These are phyloP conservation scores for Wickerhamia fluorescens DNA, from an alignment of 805 yeast genomes.

Conservation along the genomic window DNA sequence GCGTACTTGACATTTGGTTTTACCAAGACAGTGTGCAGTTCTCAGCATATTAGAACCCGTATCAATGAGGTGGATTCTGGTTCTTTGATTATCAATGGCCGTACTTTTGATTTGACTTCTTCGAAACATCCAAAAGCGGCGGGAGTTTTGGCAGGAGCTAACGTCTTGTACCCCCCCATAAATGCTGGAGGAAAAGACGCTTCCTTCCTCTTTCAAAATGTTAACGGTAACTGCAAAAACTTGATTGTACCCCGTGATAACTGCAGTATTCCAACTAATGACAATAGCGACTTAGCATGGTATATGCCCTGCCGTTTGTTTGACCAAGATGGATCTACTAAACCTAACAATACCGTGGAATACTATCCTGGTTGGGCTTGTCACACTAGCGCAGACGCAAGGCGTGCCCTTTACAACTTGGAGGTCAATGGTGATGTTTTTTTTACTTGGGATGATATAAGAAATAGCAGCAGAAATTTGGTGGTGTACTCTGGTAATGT, in stretches of 20 bases:
- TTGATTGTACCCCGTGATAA: constrained; percentile 63
- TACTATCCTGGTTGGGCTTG: constrained; percentile 87
- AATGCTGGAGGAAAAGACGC: constrained; percentile 88
- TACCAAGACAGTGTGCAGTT: constrained; percentile 71
- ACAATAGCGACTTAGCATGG: constrained; percentile 68
- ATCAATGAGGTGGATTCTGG: constrained; percentile 54
- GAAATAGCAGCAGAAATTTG: constrained; percentile 61
- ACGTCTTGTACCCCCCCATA: constrained; percentile 75
- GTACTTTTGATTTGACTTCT: constrained; percentile 62
- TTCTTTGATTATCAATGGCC: constrained; percentile 72
- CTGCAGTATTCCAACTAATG: constrained; percentile 61
- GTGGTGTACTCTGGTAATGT: constrained; percentile 89
- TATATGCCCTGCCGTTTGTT: constrained; percentile 87
- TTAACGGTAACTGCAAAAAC: constrained; percentile 82
- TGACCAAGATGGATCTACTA: constrained; percentile 62
- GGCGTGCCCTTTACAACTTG: constrained; percentile 58
- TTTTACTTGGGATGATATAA: constrained; percentile 86
- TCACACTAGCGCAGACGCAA: constrained; percentile 67
- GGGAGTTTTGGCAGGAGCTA: constrained; percentile 65
- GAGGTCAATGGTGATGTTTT: constrained; percentile 65
- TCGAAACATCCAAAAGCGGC: constrained; percentile 79
- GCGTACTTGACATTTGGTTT: constrained; percentile 91
- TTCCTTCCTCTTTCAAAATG: constrained; percentile 80
- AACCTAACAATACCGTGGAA: constrained; percentile 53
- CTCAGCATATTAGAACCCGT: constrained; percentile 40